These are phyloP conservation scores for Scheffersomyces amazonensis DNA, from an alignment of 805 yeast genomes.

Conservation along the genomic window DNA sequence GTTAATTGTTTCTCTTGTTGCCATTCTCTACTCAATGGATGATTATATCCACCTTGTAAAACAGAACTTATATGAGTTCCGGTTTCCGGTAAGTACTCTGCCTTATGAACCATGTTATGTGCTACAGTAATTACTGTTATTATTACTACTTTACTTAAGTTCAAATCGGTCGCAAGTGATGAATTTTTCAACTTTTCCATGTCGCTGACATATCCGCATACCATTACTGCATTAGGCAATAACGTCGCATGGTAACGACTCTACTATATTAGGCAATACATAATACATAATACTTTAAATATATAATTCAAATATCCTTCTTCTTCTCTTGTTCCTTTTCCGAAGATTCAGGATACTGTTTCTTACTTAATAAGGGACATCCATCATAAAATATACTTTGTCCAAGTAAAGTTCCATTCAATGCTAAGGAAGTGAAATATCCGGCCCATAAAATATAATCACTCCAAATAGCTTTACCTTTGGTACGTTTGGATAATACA, in stretches of 20 bases:
- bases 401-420: slow-evolving; percentile 34
- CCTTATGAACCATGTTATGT: slow-evolving; percentile 69
- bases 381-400: slow-evolving; percentile 27
- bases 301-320: slow-evolving; percentile 1
- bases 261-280: too few species aligned
- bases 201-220: too few species aligned
- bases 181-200: too few species aligned
- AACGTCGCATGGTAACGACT: too few species aligned
- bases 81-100: slow-evolving; percentile 61
- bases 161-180: too few species aligned
- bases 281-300: too few species aligned
- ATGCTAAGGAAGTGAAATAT: slow-evolving; percentile 29
- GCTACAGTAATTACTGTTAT: too few species aligned
- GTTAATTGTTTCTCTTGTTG: slow-evolving; percentile 80
- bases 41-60: slow-evolving; percentile 92
- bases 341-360: slow-evolving; percentile 4
- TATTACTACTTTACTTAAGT: too few species aligned
- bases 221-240: too few species aligned
- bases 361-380: background rate
- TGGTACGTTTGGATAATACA: slow-evolving; percentile 14
- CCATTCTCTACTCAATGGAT: slow-evolving; percentile 87
- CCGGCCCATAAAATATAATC: slow-evolving; percentile 38
- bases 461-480: slow-evolving; percentile 15
- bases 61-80: slow-evolving; percentile 69
- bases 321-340: slow-evolving; percentile 6